phyloP scores from a whole-genome alignment of 2,329 filamentous ascomycete genomes.

The Paraconiothyrium brasiliense region DNA sequence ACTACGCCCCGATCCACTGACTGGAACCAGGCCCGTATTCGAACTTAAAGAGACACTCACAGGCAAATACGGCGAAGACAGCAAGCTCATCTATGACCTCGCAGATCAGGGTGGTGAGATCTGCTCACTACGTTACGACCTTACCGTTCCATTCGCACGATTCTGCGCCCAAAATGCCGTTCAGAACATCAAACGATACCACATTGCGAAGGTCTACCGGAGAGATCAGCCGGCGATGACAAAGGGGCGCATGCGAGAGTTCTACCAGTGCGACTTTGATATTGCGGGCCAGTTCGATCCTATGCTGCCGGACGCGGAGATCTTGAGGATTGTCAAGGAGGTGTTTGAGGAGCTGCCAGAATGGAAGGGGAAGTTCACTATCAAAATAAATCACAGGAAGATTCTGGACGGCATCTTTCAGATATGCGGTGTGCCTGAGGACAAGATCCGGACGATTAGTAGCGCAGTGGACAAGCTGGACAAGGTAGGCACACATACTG shows the following conservation, averaged over 20 bases:
- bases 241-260: conserved; percentile 93
- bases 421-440: conserved; percentile 85
- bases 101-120: conserved; percentile 88
- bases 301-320: conserved; percentile 93
- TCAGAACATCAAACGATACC: conserved; percentile 89
- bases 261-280: conserved; percentile 97
- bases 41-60: conserved; percentile 86
- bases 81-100: conserved; percentile 90
- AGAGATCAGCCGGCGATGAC: conserved; percentile 81
- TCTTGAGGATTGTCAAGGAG: conserved; percentile 83
- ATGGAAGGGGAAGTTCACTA: conserved; percentile 78
- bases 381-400: conserved; percentile 95
- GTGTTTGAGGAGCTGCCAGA: conserved; percentile 80
- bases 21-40: conserved; percentile 69
- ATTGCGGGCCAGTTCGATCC: conserved; percentile 85
- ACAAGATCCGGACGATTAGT: conserved; percentile 89
- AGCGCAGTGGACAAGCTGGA: conserved; percentile 96
- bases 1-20: conserved; percentile 7
- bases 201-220: conserved; percentile 92
- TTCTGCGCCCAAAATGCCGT: conserved; percentile 93
- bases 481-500: conserved; percentile 64
- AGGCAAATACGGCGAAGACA: conserved; percentile 92
- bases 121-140: conserved; percentile 84
- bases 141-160: conserved; percentile 89
- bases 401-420: conserved; percentile 93